Base-by-base conservation (phyloP, 305 asterid genomes). In the Caryopteris hybrid region DNA sequence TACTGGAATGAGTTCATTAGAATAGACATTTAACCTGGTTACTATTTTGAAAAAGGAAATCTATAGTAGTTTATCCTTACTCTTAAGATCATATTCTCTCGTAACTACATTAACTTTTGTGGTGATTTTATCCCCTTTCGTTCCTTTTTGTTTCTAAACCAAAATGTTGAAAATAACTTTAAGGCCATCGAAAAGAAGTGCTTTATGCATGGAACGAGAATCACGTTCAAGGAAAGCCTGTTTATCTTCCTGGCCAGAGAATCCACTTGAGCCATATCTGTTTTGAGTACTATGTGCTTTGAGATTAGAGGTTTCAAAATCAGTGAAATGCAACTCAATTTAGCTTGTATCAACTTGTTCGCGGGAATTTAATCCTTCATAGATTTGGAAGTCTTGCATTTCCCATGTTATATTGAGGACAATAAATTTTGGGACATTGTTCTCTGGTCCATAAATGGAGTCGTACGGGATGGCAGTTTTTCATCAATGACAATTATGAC, bases 71-170 rank as follows among this genome's bases (percentile, higher is more conserved):
- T 45, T 22, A 59, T 39, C 11, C 47, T 12, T 12, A 8, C 67
- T 59, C 12, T 5, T 52, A 54, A n/a, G 47, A 72, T 72, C 64
- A 31, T 50, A 45, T 64, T 61, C 75, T 61, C 45, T 50, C 23
- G 2, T 31, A 7, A 29, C 55, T 25, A 27, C 9, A 41, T 48
- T 11, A 50, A 12, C 20, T 18, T 59, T 46, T 66, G 5, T 41
- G 66, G 58, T 65, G 29, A 47, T 8, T 76, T 9, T 41, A 31
- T 31, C 50, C 51, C 12, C 13, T 60, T 14, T 1, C 10, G 13
- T 45, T 42, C n/a, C n/a, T 71, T 47, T 23, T 51, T 41, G 17
- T 52, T 63, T 25, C 8, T 50, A 25, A 45, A 16, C 13, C 10
- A 16, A 46, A 48, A 8, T 29, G 72, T 31, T 21, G 57, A 51